Base-by-base conservation (phyloP, 768 basidiomycete species). In the Rubroboletus pulcherrimus region DNA sequence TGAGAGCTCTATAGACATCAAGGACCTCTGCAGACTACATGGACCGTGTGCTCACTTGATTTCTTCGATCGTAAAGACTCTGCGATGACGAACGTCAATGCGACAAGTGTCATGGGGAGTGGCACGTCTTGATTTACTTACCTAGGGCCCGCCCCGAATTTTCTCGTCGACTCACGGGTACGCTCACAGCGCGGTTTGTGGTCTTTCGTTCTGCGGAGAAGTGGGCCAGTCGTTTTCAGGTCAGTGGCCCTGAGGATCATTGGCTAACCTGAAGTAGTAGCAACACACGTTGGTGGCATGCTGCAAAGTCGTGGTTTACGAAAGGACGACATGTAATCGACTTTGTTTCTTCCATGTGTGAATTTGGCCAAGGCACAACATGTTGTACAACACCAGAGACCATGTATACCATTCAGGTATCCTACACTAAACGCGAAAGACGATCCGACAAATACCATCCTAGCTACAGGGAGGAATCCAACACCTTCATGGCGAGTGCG, bases 401-500 rank as follows among this genome's bases (percentile, higher is more conserved):
- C 21, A 19, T 38, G 42, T 30, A 21, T 14, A 49, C 21, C 41
- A 30, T 41, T 11, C 43, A 41, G 35, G 29, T 46, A 66, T 57
- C 35, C 50, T 60, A 62, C 51, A 57, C 31, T 29, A 24, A 21
- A n/a, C 31, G 14, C 7, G 7, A 51, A 40, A 57, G 42, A 39
- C 34, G 39, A 17, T 47, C 37, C 15, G 2, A 55, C 6, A 43
- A 21, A 14, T 2, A 43, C 19, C 34, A 39, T 37, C 43, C 30
- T 40, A 49, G 26, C 46, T 67, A 64, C 34, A 81, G 51, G 5
- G 85, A 81, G 49, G 85, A 83, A 31, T 90, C 92, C 41, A 93
- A 64, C 15, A 93, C 87, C 71, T 95, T 94, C 70, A 88, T 74
- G 4, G 92, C 91, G 39, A 94, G 70, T 19, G 87, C 89, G 26